Evolutionary conservation across 2,329 filamentous ascomycete species (phyloP).

Genomic region (Nigrograna mackinnonii): DNA sequence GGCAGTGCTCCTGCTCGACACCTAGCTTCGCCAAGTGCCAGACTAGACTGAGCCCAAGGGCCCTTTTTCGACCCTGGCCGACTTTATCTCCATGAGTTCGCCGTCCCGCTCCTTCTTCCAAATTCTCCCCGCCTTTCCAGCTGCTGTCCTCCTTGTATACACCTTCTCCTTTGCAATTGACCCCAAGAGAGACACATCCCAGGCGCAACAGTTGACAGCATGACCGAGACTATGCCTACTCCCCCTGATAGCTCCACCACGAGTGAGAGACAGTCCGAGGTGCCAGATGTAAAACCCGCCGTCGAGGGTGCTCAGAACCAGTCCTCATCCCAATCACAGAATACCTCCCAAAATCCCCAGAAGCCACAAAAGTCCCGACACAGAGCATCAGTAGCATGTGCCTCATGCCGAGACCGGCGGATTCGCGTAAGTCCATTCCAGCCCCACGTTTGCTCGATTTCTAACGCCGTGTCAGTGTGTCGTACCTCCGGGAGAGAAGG

Average conservation of each 20-base stretch:
- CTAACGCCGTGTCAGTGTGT: constrained; percentile 49
- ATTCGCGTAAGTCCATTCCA: constrained; percentile 38
- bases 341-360: constrained; percentile 15
- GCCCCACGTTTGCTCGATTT: constrained; percentile 16
- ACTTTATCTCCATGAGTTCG: constrained; percentile 16
- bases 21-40: constrained; percentile 16
- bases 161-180: neutral
- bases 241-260: constrained; percentile 11
- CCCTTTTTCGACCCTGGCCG: constrained; percentile 3
- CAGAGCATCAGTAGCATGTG: constrained; percentile 60
- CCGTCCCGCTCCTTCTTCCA: constrained; percentile 11
- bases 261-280: constrained; percentile 16
- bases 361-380: constrained; percentile 37
- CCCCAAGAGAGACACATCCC: neutral
- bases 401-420: constrained; percentile 53
- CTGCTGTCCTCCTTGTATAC: constrained; percentile 1
- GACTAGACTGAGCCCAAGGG: constrained; percentile 14
- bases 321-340: constrained; percentile 4
- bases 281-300: constrained; percentile 16
- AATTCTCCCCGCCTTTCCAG: constrained; percentile 9
- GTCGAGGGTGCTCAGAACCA: constrained; percentile 12
- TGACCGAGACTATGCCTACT: constrained; percentile 16
- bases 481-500: constrained; percentile 54
- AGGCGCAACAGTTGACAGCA: constrained; percentile 1
- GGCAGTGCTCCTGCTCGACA: constrained; percentile 15